These are phyloP conservation scores for Naumovozyma baii DNA, from an alignment of 805 yeast species.

Conservation along the genomic window DNA sequence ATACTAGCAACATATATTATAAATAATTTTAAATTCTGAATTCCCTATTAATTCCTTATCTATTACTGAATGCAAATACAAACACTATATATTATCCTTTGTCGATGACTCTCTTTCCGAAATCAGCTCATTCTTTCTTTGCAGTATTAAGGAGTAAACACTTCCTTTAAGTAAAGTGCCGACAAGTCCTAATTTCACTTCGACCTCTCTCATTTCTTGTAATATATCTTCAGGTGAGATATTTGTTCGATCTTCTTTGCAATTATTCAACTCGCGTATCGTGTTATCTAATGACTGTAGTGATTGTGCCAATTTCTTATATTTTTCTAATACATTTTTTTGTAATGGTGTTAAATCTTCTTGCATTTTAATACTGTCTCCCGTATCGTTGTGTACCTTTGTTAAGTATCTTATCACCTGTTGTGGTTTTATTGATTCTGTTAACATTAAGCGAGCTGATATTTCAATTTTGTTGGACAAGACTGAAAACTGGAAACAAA, in stretches of 20 bases:
- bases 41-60: not conserved
- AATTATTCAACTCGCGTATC: constrained; percentile 17
- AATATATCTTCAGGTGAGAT: constrained; percentile 30
- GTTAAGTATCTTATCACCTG: no score
- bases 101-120: not conserved
- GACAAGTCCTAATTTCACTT: constrained; percentile 53
- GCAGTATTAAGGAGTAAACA: constrained; percentile 53
- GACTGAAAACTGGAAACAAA: not conserved
- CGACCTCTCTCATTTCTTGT: constrained; percentile 49
- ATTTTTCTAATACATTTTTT: constrained; percentile 25
- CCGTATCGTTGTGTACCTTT: no score
- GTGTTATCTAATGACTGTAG: constrained; percentile 24
- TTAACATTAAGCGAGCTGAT: no score
- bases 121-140: constrained; percentile 31
- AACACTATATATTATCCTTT: no score
- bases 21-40: not conserved
- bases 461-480: not conserved
- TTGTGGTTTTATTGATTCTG: no score
- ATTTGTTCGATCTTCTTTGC: constrained; percentile 3
- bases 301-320: constrained; percentile 20
- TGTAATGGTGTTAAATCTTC: constrained; percentile 24
- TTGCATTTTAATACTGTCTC: constrained; percentile 11
- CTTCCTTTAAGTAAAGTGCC: constrained; percentile 62
- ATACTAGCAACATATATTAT: no score
- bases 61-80: no score